Evolutionary conservation across 192 early-diverging fungal species (phyloP), one percentile per base, ranked within the genome.

Genomic region (Mycoemilia scoparia): DNA sequence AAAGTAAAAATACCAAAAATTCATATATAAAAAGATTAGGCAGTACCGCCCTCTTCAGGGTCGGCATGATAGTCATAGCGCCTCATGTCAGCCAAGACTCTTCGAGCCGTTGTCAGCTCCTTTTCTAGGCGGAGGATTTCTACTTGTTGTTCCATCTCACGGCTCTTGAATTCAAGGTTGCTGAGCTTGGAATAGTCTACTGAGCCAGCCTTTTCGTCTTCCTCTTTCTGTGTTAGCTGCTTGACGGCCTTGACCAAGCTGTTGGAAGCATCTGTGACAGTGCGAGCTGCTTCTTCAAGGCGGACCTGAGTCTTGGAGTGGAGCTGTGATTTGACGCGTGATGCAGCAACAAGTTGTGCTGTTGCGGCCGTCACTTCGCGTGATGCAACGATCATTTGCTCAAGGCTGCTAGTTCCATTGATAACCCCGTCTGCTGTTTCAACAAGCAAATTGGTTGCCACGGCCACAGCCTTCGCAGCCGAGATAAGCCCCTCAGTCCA

Each of bases 401-500:
- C 90, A 36, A 91, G 66, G 29, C 75, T 77, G 39, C 82, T 78
- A 1, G 81, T 88, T 36, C 83, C 83, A 33, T 73, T 70, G 35
- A 96, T 84, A 7, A 98, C 75, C 31, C 93, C 93, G 54, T 98
- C 93, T 4, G 93, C 90, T 16, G 76, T 78, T 47, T 96, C 90
- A 14, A 98, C 91, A 35, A 98, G 52, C 24, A 76, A 64, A 17
- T 77, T 87, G 2, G 93, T 98, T 6, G 88, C 88, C n/a, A 81
- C 31, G 1, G 93, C 87, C 9, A 98, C 87, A 0, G 88, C 70
- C 53, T 93, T 85, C 10, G 93, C 93, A 0, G 93, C 93, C 4
- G 84, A 86, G 39, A 98, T 90, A 11, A 98, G 69, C 15, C 93
- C 93, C 51, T 98, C 93, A 3, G 90, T 98, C 93, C 93, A 98